Base-by-base conservation (phyloP, 768 basidiomycete species). In the Phaffia tasmanica region DNA sequence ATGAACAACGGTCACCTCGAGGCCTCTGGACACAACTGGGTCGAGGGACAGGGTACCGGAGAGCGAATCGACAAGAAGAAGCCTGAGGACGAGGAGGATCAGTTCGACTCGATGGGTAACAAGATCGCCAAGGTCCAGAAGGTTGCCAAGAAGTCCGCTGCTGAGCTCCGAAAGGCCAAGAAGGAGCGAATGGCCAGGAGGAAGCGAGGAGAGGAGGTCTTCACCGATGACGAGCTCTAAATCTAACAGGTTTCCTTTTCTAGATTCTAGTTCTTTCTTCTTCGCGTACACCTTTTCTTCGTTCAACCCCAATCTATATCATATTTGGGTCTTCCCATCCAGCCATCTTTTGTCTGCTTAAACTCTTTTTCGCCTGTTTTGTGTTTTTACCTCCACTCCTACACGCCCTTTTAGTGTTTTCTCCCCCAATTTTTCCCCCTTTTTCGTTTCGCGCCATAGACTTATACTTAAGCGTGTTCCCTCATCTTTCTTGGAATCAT, bases 11-110 rank as follows among this genome's bases (percentile, higher is more conserved):
- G 95, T 74, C 85, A 81, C 72, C 85, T 98, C 70, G 90, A 93
- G 81, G 91, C 94, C 7, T 97, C 93, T 54, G 93, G 92, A 70
- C 91, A 94, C 83, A 94, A 95, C 84, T 95, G 93, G 94, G 91
- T 95, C 74, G 95, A 98, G 79, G 95, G 95, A 57, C 95, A 99
- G 78, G 95, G 95, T 64, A 82, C 90, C 23, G 94, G 94, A 69
- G 73, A 91, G 54, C 85, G 93, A 67, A 98, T 99, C 73, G 95
- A 95, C 83, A 88, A 91, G 84, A 83, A 83, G 74, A 72, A 58
- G 48, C 65, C 62, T 25, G 87, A 83, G 7, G 93, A 86, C 59
- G 89, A 89, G 72, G 93, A 95, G 59, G 91, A 84, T 50, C 79
- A 83, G 73, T 98, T 88, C 75, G 95, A 99, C 76, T 95, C 95